Percentiles rank a stretch among this genome's conserved stretches.
Evolutionary conservation across 441 rosid genomes (phyloP).

Genomic region (Populus hybrid): DNA sequence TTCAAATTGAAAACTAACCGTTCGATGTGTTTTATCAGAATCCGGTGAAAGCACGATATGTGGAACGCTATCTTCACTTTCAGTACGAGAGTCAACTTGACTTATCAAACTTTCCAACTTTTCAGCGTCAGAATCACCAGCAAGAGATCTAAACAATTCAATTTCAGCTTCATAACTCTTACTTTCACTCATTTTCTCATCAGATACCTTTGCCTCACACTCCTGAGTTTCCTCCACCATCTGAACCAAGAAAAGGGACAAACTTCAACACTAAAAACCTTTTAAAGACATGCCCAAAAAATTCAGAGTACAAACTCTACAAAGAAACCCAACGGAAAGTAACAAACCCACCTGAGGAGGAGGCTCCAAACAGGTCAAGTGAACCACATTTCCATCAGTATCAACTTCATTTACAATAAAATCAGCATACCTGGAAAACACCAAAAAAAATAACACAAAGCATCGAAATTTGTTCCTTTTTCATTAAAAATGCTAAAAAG

Average conservation of each 20-base stretch:
- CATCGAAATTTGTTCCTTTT: neutral
- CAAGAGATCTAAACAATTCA: conserved; percentile 62
- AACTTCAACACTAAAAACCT: no score
- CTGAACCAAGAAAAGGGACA: conserved; percentile 24
- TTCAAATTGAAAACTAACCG: no score
- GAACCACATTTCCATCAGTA: conserved; percentile 76
- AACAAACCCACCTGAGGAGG: conserved; percentile 58
- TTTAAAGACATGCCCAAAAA: neutral
- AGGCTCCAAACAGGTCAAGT: conserved; percentile 65
- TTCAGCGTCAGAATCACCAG: conserved; percentile 57
- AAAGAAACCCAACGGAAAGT: neutral
- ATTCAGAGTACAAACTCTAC: no score
- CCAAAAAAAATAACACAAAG: neutral
- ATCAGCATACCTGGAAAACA: conserved; percentile 65
- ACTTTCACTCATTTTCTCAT: conserved; percentile 33
- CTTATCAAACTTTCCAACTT: conserved; percentile 50
- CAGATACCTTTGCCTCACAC: conserved; percentile 32
- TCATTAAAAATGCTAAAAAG: neutral
- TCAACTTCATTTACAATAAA: conserved; percentile 95
- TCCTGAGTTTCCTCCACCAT: conserved; percentile 38
- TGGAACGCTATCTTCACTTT: conserved; percentile 43
- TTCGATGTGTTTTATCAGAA: conserved; percentile 6
- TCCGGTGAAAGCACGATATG: conserved; percentile 74
- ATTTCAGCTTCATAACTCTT: conserved; percentile 54
- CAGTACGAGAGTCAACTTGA: conserved; percentile 54